Evolutionary conservation across 352 stramenopile genomes (phyloP), one percentile per base, ranked within the genome.

Genomic region (Phytophthora pistaciae): DNA sequence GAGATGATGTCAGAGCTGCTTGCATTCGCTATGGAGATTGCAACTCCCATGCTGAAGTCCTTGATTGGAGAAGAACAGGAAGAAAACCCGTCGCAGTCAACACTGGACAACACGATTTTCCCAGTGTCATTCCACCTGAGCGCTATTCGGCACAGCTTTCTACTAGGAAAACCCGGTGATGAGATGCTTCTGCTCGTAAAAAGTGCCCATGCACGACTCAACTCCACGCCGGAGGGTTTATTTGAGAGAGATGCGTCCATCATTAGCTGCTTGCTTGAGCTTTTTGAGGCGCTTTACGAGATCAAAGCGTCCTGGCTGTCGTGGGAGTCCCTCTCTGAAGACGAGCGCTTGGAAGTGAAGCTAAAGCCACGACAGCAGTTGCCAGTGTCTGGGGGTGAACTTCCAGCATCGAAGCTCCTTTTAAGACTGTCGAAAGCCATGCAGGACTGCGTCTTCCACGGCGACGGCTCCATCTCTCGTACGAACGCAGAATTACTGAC

Each of bases 401-500:
- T 79, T 20, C 72, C 72, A 20, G 31, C 48, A 1, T 33, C 58
- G 0, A 50, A 52, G 20, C 21, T 68, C 29, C 59, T 79, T 1
- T 56, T 38, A 40, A 46, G 60, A 25, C 23, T 79, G 31, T 64
- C 72, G 50, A 74, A 56, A 1, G 66, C 78, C 21, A 60, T 84
- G n/a, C 67, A 72, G 16, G 40, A 53, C 21, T 85, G 71, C 40
- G 60, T 84, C 0, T 74, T 59, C 8, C 31, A 77, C 27, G 66
- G 63, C 14, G 50, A 70, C n/a, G 70, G 70, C 1, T 31, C 40
- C 0, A 73, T 84, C 23, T 42, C 56, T 31, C 56, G 56, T 7
- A 72, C 70, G 11, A 84, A 78, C 40, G 56, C 72, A 36, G 79
- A 85, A 21, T 54, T 87, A 3, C 33, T 87, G 53, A 70, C 74